Conservation (phyloP, 257 asterid genomes). For the Solanum neorickii region DNA sequence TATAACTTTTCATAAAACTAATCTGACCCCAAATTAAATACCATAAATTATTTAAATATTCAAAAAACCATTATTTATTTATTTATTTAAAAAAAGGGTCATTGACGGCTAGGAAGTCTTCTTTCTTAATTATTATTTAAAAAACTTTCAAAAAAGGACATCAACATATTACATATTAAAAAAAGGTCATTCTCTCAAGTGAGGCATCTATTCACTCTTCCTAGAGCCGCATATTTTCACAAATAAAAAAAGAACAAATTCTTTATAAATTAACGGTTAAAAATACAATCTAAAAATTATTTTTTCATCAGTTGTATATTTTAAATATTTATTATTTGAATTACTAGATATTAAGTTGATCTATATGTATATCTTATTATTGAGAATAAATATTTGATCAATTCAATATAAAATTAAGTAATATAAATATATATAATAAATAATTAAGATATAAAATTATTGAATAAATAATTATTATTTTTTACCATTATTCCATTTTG, state of each 20-base stretch:
- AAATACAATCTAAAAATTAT: background rate
- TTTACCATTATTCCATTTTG: too few relatives aligned
- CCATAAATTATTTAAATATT: too few relatives aligned
- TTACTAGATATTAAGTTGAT: background rate
- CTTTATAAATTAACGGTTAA: background rate
- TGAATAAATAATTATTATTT: too few relatives aligned
- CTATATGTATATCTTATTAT: background rate
- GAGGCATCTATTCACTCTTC: background rate
- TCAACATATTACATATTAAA: background rate
- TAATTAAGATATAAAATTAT: background rate
- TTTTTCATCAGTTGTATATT: background rate
- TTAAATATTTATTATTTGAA: too few relatives aligned
- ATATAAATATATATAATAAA: background rate
- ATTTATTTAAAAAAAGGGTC: too few relatives aligned
- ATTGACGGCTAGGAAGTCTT: background rate
- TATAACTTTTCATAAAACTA: background rate
- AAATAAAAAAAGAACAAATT: background rate
- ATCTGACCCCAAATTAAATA: background rate
- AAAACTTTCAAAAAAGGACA: background rate
- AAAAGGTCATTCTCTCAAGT: background rate
- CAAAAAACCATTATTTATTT: too few relatives aligned
- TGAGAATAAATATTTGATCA: background rate
- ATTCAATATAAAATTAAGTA: background rate
- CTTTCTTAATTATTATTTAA: background rate
- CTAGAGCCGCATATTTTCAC: slow-evolving; percentile 1